These are phyloP conservation scores for Cokeromyces recurvatus DNA, from an alignment of 371 early-diverging fungal genomes.

Conservation along the genomic window DNA sequence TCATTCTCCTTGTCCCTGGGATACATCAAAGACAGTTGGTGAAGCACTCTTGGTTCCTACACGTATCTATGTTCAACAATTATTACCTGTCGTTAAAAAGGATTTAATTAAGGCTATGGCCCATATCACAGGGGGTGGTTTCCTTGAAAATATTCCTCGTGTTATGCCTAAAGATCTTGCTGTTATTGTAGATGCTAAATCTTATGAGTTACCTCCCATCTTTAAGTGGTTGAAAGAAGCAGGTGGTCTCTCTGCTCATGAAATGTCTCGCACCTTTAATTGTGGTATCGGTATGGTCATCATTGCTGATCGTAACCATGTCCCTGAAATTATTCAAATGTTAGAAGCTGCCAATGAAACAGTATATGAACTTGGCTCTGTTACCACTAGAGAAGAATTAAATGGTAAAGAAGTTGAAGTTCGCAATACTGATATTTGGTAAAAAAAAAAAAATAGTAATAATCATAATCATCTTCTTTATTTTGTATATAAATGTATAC, in stretches of 20 bases:
- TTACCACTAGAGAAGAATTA: slow-evolving; percentile 49
- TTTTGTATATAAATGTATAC: too few relatives aligned
- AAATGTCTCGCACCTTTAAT: slow-evolving; percentile 96
- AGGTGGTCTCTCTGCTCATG: slow-evolving; percentile 79
- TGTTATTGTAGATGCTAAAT: slow-evolving; percentile 73
- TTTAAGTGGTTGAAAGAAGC: slow-evolving; percentile 91
- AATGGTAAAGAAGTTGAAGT: slow-evolving; percentile 59
- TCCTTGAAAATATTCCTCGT: slow-evolving; percentile 96
- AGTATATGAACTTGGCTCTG: slow-evolving; percentile 57
- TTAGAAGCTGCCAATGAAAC: slow-evolving; percentile 65
- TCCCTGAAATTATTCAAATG: slow-evolving; percentile 52
- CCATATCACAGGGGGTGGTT: slow-evolving; percentile 98
- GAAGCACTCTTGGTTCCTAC: slow-evolving; percentile 90
- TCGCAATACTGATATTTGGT: slow-evolving; percentile 48
- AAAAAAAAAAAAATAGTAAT: slow-evolving; percentile 21
- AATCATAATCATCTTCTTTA: too few relatives aligned
- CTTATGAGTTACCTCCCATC: slow-evolving; percentile 84
- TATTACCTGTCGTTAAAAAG: slow-evolving; percentile 77
- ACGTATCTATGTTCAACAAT: slow-evolving; percentile 88
- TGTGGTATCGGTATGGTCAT: slow-evolving; percentile 98
- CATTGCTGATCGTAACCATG: slow-evolving; percentile 68
- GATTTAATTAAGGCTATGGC: slow-evolving; percentile 91
- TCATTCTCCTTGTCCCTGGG: slow-evolving; percentile 83
- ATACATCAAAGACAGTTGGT: slow-evolving; percentile 63
- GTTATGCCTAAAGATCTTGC: slow-evolving; percentile 79